Base-by-base conservation (phyloP, 768 basidiomycete species). In the Gymnopilus junonius region DNA sequence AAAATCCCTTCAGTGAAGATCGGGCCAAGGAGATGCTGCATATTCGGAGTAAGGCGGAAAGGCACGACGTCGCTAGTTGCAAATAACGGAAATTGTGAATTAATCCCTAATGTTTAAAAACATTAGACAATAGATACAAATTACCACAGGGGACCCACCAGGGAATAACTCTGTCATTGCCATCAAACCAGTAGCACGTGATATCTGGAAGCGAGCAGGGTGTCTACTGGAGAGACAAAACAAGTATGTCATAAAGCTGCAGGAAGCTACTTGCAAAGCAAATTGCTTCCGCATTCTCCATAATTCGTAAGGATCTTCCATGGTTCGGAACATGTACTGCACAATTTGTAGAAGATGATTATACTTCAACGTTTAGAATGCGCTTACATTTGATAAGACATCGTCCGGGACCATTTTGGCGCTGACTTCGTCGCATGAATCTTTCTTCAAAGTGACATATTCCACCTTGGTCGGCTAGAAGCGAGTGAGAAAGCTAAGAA, bases 201-300 rank as follows among this genome's bases (percentile, higher is more conserved):
- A 97, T 60, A 99, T 72, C 67, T 94, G 90, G 83, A 97, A 95
- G 20, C 95, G 88, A 11, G 85, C 80, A 0, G 97, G 97, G 7
- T 87, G 83, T 46, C 97, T 88, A 71, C 91, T 92, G 27, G 91
- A 90, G 32, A 98, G 82, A 67, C 87, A 91, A 68, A 97, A 85
- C 29, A 92, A 81, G 72, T 91, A 97, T 15, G 95, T 95, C 87
- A 97, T 90, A 83, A 98, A 99, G 69, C 93, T 91, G 43, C 87
- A 87, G 1, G 92, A 85, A 6, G 97, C 94, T 37, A 95, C 80
- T 72, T 99, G 96, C 40, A 91, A 75, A 8, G 96, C 90, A 75
- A 99, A 97, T 76, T 98, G 96, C 78, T 97, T 99, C 63, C 97
- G 88, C 88, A 99, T 95, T 63, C 93, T 85, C 97, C 97, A 99